Evolutionary conservation across 2,329 filamentous ascomycete genomes (phyloP), one percentile per base, ranked within the genome.

Genomic region (Hymenoscyphus linearis): DNA sequence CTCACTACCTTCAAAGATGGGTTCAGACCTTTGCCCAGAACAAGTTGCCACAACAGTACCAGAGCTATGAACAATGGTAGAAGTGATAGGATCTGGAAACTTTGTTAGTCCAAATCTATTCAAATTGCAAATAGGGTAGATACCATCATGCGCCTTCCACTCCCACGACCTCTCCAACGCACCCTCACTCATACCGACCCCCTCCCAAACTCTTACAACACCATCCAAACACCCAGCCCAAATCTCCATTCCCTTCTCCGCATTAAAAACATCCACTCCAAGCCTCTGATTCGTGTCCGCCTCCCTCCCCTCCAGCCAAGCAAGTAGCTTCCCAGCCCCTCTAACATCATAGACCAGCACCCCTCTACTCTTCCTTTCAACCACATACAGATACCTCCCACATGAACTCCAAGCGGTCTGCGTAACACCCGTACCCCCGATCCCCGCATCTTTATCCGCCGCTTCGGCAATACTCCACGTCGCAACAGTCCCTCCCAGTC

Each of bases 321-420:
- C 78, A 2, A 88, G 76, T n/a, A 86, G 75, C 65, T 78, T 77
- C 9, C 83, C 81, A 2, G 82, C 80, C 7, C 82, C 83, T 18
- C 85, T 80, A 36, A 88, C 78, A 68, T 88, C 85, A 72, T 87
- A 88, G 2, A 88, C 79, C 27, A 87, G 73, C 40, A 87, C 68
- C 2, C 83, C 82, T 5, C 68, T 71, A 0, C 83, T 78, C 65
- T 79, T 79, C 4, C 85, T 79, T 75, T 88, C 85, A 66, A 82
- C 84, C 54, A 87, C 75, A n/a, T 84, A 74, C 22, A 88, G 75
- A 68, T 88, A 88, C 44, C 83, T 77, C 6, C 85, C 85, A 64
- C 85, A 87, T 0, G 80, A 79, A 64, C 84, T 87, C 85, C 85
- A 88, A 4, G 78, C 66, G 0, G 81, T 79, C 72, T 88, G 84